Conservation (phyloP, 352 stramenopile species). For the Blastocystis sp. region DNA sequence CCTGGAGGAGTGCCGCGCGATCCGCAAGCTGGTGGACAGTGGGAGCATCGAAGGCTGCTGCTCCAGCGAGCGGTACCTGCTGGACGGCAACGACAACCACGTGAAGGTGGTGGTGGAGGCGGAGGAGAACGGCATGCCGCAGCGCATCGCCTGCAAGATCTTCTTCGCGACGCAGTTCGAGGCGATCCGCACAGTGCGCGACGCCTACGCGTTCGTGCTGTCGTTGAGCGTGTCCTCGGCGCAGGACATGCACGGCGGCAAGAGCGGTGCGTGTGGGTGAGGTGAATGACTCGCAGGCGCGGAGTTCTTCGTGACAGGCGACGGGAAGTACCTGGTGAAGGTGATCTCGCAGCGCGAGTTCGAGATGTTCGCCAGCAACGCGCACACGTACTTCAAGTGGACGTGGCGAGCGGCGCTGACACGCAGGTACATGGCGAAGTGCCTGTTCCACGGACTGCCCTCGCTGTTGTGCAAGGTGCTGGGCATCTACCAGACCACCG, state of each 20-base stretch:
- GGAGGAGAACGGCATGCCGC: conserved; percentile 11
- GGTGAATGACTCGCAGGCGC: conserved; percentile 1
- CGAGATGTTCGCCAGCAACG: conserved; percentile 61
- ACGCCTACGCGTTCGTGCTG: conserved; percentile 29
- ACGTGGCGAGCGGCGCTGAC: not conserved
- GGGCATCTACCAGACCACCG: conserved; percentile 51
- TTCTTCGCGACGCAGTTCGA: conserved; percentile 61
- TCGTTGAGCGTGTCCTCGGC: conserved; percentile 30
- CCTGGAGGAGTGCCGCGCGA: conserved; percentile 5
- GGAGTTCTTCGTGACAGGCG: conserved; percentile 51
- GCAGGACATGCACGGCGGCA: conserved; percentile 58
- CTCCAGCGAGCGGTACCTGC: not conserved
- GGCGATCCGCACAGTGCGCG: conserved; percentile 15
- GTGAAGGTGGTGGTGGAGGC: conserved; percentile 28
- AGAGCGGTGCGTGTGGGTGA: conserved; percentile 29
- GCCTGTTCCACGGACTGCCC: conserved; percentile 47
- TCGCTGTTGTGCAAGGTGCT: conserved; percentile 63
- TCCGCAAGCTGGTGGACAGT: conserved; percentile 41
- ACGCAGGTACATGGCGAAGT: conserved; percentile 52
- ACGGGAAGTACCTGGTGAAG: conserved; percentile 54
- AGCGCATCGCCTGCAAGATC: not conserved
- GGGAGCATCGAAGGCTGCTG: conserved; percentile 46
- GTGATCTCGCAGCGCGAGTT: conserved; percentile 42
- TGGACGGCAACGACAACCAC: conserved; percentile 53
- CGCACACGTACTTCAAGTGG: conserved; percentile 57